Base-by-base conservation (phyloP, 768 basidiomycete species). In the Dendrothele bispora region DNA sequence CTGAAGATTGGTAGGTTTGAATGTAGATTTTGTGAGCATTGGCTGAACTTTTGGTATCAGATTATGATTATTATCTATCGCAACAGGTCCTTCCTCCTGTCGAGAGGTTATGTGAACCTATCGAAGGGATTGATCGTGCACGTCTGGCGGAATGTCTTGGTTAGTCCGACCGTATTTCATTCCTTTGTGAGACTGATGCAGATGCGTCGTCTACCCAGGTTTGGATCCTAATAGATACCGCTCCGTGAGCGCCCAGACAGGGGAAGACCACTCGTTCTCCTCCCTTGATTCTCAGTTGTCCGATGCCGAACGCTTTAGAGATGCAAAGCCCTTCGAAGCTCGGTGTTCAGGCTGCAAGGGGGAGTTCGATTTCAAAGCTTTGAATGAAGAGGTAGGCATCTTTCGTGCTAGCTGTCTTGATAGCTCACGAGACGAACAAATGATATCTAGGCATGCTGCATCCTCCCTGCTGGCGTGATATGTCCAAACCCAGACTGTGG, bases 131-230 rank as follows among this genome's bases (percentile, higher is more conserved):
- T 0, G 95, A 98, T 57, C 80, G 91, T 22, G 74, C 94, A 6
- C 80, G 95, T 28, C 71, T 99, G 18, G 97, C 97, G 0, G 95
- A 98, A 70, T 98, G 93, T 63, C 81, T 99, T 5, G 95, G 94
- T 92, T 61, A 43, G 78, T 64, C 18, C 14, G 26, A 4, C 15
- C 20, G 7, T 14, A 17, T 25, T 22, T 26, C 8, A 7, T 36
- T 44, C 21, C 26, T 39, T 11, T 36, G 18, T n/a, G 12, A 18
- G 4, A 15, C 27, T 7, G 7, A n/a, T 14, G 12, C 44, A 21
- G 30, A 10, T 49, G 46, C 53, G 39, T 53, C 17, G 11, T 17
- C 27, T 15, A 5, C 42, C 24, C 43, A 86, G 85, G 86, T 14
- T 67, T 83, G 48, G 79, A 82, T 61, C 78, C 88, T n/a, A 63